Base-by-base conservation (phyloP, 345 rosid species). In the Syzygium oleosum region DNA sequence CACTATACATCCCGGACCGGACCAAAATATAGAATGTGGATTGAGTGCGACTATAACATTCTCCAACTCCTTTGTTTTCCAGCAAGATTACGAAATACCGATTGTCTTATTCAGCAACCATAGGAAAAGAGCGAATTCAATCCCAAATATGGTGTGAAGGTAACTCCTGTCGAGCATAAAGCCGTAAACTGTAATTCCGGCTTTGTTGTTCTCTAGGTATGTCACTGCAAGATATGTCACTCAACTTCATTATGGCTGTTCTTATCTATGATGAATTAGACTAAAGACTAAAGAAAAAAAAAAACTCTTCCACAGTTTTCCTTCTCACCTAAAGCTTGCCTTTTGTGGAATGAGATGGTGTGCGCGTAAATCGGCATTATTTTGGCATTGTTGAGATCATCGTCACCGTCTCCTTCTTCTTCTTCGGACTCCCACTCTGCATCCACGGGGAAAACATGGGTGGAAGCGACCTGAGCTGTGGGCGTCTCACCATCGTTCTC, bases 61-160 rank as follows among this genome's bases (percentile, higher is more conserved):
- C 25, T 38, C 83, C 83, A 10, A 73, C 49, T 38, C 49, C 80
- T 73, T 68, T 51, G 49, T 59, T 51, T 51, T 25, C 78, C 3
- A 1, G 25, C 12, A 21, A 46, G 53, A 68, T 86, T 43, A 87
- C 54, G 88, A 85, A 85, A 89, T 92, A 89, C 99, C 96, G 19
- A 96, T 91, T 14, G 97, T 95, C 93, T 96, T 97, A 92, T 96
- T 97, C 89, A 97, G 98, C 91, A 97, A 86, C 99, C 99, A 97
- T 80, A 97, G 96, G 38, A 94, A 92, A 52, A 97, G 94, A 88
- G 98, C 97, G 52, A 97, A 92, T 85, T 97, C 95, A 85, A 96
- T 89, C 8, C 94, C 99, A 79, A 95, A 96, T 80, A 97, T 93
- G 59, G 98, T 92, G 88, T 97, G 98, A 77, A 97, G 91, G 94